These are phyloP conservation scores for Talaromyces ruber DNA, from an alignment of 495 filamentous ascomycete species.

Conservation along the genomic window DNA sequence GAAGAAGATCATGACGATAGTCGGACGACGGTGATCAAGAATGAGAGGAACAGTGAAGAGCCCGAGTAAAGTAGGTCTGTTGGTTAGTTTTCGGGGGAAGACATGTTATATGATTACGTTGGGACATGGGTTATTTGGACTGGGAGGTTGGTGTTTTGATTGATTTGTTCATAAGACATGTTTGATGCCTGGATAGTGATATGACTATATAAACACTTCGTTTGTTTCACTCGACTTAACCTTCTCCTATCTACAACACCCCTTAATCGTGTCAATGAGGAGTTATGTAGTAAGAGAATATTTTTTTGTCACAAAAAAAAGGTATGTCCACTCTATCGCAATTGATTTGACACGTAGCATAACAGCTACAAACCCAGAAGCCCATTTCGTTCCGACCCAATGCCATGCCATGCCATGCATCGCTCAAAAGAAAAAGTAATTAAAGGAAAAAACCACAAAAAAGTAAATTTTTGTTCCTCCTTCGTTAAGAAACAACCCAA, in stretches of 20 bases:
- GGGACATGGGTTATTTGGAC: not conserved
- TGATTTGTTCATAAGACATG: not conserved
- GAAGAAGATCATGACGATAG: conserved; percentile 47
- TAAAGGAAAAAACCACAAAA: not conserved
- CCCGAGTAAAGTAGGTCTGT: not conserved
- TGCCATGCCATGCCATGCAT: conserved; percentile 9
- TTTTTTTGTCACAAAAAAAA: not conserved
- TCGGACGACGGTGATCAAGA: conserved; percentile 35
- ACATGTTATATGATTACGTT: not conserved
- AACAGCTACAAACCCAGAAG: conserved; percentile 1
- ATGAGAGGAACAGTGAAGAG: conserved; percentile 6
- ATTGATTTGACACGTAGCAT: not conserved
- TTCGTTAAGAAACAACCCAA: not conserved
- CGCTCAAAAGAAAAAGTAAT: conserved; percentile 4
- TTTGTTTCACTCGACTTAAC: not conserved
- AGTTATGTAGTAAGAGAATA: not conserved
- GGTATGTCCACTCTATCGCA: not conserved
- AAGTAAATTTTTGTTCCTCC: not conserved
- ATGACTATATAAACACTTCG: not conserved
- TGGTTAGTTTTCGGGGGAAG: not conserved
- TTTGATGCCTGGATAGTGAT: not conserved
- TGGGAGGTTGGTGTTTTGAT: not conserved
- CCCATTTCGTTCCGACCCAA: conserved; percentile 6
- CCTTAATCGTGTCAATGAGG: not conserved
- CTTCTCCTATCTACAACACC: not conserved